Evolutionary conservation across 1,284 basidiomycete species (phyloP), one percentile per base, ranked within the genome.

Genomic region (Leucoagaricus sp.): DNA sequence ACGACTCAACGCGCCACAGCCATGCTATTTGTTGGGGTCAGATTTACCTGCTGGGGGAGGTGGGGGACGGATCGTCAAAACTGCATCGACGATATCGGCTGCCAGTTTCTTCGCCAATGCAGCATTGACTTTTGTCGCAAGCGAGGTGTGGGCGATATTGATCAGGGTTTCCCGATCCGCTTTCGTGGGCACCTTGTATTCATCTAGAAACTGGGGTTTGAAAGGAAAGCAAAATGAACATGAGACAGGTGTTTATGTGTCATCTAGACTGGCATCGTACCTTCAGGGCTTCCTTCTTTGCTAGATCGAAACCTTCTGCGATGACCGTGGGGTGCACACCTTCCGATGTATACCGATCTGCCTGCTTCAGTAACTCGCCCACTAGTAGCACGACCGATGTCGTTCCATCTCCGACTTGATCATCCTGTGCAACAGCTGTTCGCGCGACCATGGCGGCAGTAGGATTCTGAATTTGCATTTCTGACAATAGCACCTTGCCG

Each of bases 391-490:
- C 97, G 26, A 99, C 96, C 23, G 93, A 96, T 25, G 97, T 99
- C 38, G 97, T 99, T 50, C 97, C 97, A 74, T 99, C 97, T 59
- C 97, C 97, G 53, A 96, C 96, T 82, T 98, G 96, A 73, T 99
- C 97, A 68, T 99, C 96, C 74, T 99, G 96, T 1, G 96, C 96
- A 15, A 98, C 96, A 31, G 96, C 96, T 40, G 96, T 98, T 57
- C 96, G 87, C 40, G 97, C 97, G 70, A 99, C 96, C 94, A 99
- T 98, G 41, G 97, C 96, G 9, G 97, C 97, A 9, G 97, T 99
- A 17, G 97, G 97, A 74, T 99, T 99, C 72, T 97, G 95, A 67
- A 99, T 99, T 80, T 99, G 97, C 97, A 99, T 99, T 79, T 99
- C 97, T 41, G 96, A 98, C 55, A 99, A 83, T 55, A 99, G 79